A percentile compares a stretch with the other conserved stretches of the same genome.
Conservation (phyloP, 805 yeast species). For the Starmera dryadoides region DNA sequence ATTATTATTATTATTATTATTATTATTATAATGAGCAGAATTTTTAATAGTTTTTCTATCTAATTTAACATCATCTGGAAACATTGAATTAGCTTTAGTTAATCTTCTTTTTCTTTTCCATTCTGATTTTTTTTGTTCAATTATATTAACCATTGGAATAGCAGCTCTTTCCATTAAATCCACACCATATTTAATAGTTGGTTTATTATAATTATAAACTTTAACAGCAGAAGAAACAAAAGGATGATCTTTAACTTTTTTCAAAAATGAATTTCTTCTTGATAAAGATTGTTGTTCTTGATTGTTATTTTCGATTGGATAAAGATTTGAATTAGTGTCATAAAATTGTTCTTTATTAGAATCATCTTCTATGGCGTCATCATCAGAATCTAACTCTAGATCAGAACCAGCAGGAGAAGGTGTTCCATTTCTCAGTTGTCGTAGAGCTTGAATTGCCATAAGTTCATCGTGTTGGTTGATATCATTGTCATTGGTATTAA, state of each 20-base stretch:
- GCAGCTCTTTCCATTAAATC: conserved; percentile 53
- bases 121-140: conserved; percentile 27
- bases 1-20: conserved; percentile 9
- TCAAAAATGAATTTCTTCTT: conserved; percentile 28
- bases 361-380: conserved; percentile 14
- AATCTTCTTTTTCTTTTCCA: conserved; percentile 32
- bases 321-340: conserved; percentile 20
- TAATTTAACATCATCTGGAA: conserved; percentile 17
- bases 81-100: conserved; percentile 19
- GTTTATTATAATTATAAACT: conserved; percentile 32
- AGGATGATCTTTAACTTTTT: conserved; percentile 31
- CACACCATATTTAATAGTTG: conserved; percentile 50
- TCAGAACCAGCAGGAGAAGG: conserved; percentile 9
- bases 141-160: conserved; percentile 42
- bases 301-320: background rate
- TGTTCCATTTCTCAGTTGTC: conserved; percentile 18
- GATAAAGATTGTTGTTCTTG: background rate
- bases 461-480: background rate
- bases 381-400: conserved; percentile 3
- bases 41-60: conserved; percentile 4
- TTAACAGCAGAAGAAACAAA: conserved; percentile 11
- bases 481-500: background rate
- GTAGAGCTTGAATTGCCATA: conserved; percentile 10
- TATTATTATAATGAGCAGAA: background rate
- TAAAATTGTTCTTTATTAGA: conserved; percentile 36